Evolutionary conservation across 495 filamentous ascomycete species (phyloP).

Genomic region (Aspergillus heteromorphus): DNA sequence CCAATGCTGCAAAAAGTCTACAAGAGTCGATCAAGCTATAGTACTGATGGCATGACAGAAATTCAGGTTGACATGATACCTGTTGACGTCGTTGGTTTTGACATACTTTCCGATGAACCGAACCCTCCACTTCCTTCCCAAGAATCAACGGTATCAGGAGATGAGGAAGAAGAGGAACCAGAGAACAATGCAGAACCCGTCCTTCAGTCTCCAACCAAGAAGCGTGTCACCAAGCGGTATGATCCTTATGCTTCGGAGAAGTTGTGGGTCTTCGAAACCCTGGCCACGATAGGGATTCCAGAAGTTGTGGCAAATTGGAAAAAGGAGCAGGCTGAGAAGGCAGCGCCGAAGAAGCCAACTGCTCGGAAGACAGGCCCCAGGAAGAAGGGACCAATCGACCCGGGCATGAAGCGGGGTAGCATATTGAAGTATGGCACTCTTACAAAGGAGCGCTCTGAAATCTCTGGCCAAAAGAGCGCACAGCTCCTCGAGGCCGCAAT

Average conservation of each 20-base stretch:
- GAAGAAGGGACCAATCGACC: conserved; percentile 40
- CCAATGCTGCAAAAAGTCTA: conserved; percentile 53
- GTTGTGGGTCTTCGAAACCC: conserved; percentile 70
- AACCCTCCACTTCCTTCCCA: conserved; percentile 44
- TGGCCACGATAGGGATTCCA: conserved; percentile 66
- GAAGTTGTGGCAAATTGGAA: conserved; percentile 75
- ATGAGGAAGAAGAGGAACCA: conserved; percentile 46
- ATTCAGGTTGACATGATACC: conserved; percentile 74
- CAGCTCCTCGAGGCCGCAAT: conserved; percentile 30
- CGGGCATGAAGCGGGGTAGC: conserved; percentile 40
- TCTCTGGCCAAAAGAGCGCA: conserved; percentile 28
- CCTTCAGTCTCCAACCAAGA: conserved; percentile 20
- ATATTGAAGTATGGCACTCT: conserved; percentile 44
- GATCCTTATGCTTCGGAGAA: conserved; percentile 62
- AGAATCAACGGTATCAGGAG: conserved; percentile 48
- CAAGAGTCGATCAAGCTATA: conserved; percentile 60
- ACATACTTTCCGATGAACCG: conserved; percentile 63
- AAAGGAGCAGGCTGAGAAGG: conserved; percentile 44
- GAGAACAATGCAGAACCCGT: conserved; percentile 31
- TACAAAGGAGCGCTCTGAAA: conserved; percentile 33
- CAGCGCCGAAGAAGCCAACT: conserved; percentile 26
- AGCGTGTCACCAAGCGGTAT: conserved; percentile 54
- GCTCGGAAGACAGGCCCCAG: conserved; percentile 28
- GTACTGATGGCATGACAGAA: conserved; percentile 70
- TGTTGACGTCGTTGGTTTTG: conserved; percentile 66